Conservation (phyloP, 768 basidiomycete species). For the Lactarius akahatsu region DNA sequence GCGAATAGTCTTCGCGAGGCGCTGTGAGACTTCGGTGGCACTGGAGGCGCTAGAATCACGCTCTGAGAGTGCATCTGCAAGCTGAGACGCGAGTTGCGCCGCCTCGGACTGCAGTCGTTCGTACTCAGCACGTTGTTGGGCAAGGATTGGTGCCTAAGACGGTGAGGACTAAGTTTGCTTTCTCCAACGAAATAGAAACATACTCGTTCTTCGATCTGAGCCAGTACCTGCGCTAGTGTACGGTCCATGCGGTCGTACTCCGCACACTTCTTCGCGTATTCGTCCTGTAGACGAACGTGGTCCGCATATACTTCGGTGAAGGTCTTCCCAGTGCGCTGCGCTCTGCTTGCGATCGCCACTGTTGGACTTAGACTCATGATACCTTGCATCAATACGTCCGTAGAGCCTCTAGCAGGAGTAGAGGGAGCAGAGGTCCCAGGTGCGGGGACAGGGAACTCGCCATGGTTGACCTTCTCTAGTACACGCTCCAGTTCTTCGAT, state of each 20-base stretch:
- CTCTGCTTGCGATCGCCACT: conserved; percentile 77
- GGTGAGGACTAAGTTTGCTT: neutral
- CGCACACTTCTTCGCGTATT: conserved; percentile 69
- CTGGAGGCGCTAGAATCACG: conserved; percentile 62
- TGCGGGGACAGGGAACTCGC: conserved; percentile 62
- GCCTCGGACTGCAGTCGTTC: conserved; percentile 80
- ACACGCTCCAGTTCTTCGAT: conserved; percentile 71
- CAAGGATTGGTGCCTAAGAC: conserved; percentile 78
- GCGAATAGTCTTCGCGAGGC: conserved; percentile 27
- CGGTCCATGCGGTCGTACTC: conserved; percentile 87
- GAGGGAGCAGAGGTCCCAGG: conserved; percentile 44
- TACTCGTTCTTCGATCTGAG: conserved; percentile 90
- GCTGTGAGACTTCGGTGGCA: conserved; percentile 51
- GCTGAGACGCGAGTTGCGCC: conserved; percentile 74
- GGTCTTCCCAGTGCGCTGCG: conserved; percentile 80
- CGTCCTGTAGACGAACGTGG: conserved; percentile 82
- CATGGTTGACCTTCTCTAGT: conserved; percentile 67
- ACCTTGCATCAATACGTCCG: conserved; percentile 50
- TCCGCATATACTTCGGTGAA: conserved; percentile 95
- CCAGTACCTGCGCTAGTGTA: conserved; percentile 73
- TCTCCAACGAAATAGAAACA: conserved; percentile 32
- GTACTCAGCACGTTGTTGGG: conserved; percentile 88
- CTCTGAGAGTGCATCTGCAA: conserved; percentile 70
- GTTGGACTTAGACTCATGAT: conserved; percentile 82
- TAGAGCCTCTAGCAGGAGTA: conserved; percentile 45